Conservation (phyloP, 2,329 filamentous ascomycete genomes). For the Cladosporium velox region DNA sequence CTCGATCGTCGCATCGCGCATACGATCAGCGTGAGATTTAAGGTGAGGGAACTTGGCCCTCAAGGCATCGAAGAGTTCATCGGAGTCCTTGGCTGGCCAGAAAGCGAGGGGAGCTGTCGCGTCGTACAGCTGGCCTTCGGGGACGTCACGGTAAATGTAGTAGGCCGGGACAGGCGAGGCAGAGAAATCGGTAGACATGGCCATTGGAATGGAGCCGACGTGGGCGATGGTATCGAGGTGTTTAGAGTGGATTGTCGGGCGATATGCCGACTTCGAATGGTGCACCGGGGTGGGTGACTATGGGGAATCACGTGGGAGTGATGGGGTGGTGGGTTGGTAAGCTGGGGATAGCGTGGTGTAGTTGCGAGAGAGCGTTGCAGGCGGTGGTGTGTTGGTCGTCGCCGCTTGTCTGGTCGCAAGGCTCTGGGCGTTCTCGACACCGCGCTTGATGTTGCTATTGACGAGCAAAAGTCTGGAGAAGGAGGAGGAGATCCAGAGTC, state of each 20-base stretch:
- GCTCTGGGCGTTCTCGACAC: not conserved
- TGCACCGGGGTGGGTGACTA: not conserved
- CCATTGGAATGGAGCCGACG: constrained; percentile 24
- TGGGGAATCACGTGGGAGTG: not conserved
- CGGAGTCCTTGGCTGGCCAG: constrained; percentile 42
- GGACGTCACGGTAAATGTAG: constrained; percentile 39
- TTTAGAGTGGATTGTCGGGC: not conserved
- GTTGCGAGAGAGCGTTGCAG: not conserved
- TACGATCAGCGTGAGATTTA: constrained; percentile 41
- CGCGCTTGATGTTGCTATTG: constrained; percentile 4
- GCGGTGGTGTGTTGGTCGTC: constrained; percentile 1
- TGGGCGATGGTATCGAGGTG: not conserved
- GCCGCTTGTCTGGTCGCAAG: not conserved
- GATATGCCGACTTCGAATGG: not conserved
- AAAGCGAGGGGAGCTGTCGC: constrained; percentile 37
- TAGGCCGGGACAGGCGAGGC: constrained; percentile 30
- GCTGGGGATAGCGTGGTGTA: not conserved
- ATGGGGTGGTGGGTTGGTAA: not conserved
- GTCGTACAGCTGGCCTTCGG: constrained; percentile 35
- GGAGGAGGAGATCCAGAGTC: not conserved
- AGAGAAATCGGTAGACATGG: constrained; percentile 23
- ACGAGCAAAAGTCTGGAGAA: constrained; percentile 11
- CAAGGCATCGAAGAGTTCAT: constrained; percentile 43
- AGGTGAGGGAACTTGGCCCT: constrained; percentile 38
- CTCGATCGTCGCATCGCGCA: constrained; percentile 43